phyloP scores from a whole-genome alignment of 73 alveolate species.

The Tetrahymena elliotti region DNA sequence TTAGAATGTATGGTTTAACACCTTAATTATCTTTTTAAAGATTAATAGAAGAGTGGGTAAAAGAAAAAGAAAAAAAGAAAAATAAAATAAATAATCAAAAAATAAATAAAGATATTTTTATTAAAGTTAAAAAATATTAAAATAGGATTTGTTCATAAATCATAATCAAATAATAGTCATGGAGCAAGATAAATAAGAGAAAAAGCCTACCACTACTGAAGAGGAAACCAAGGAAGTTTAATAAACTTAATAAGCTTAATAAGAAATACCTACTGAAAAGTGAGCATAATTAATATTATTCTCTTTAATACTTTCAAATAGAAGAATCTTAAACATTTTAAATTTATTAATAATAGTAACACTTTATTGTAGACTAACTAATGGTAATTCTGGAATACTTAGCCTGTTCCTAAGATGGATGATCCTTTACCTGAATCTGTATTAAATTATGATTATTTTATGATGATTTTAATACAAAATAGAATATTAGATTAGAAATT shows the following conservation, averaged over 20 bases:
- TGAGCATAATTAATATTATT: neutral
- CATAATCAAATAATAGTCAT: neutral
- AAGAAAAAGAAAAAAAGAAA: neutral
- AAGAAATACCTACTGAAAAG: neutral
- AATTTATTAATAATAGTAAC: neutral
- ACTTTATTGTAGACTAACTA: neutral
- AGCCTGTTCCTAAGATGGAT: neutral
- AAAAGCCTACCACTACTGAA: neutral
- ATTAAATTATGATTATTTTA: neutral
- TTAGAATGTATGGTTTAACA: neutral
- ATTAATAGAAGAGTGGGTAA: neutral
- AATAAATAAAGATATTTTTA: neutral
- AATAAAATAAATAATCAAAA: neutral
- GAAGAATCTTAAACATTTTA: neutral
- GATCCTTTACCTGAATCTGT: neutral
- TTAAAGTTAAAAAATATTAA: neutral
- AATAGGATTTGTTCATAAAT: neutral
- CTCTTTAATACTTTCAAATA: neutral
- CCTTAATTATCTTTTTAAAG: neutral
- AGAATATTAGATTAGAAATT: neutral
- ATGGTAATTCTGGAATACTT: neutral
- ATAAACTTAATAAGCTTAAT: neutral
- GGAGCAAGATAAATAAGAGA: neutral
- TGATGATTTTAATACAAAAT: neutral
- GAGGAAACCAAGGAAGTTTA: neutral